Evolutionary conservation across 768 basidiomycete species (phyloP).

Genomic region (Tricholoma terreum): DNA sequence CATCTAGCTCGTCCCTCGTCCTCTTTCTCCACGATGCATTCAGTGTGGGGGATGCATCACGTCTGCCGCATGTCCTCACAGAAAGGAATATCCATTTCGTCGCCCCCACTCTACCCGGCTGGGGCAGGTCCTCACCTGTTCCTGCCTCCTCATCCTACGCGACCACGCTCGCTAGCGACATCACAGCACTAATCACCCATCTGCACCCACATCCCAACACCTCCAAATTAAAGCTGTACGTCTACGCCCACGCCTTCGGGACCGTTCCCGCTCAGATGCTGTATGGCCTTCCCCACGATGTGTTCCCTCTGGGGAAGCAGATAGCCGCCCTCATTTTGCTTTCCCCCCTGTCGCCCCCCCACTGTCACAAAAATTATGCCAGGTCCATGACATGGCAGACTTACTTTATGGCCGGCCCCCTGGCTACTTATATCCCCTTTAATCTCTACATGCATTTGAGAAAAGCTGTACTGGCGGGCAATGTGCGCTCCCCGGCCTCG

Average conservation of each 20-base stretch:
- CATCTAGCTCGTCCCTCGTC: constrained; percentile 44
- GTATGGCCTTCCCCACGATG: constrained; percentile 47
- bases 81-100: constrained; percentile 44
- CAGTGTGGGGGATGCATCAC: constrained; percentile 42
- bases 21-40: constrained; percentile 59
- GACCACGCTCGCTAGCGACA: constrained; percentile 40
- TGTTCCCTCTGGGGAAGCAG: constrained; percentile 47
- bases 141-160: constrained; percentile 33
- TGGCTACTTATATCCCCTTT: constrained; percentile 40
- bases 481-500: constrained; percentile 35
- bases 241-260: constrained; percentile 54
- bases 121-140: constrained; percentile 51
- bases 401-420: constrained; percentile 47
- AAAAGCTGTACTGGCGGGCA: constrained; percentile 26
- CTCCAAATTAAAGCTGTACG: constrained; percentile 41
- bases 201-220: constrained; percentile 50
- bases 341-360: constrained; percentile 45
- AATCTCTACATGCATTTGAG: constrained; percentile 32
- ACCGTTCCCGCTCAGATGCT: constrained; percentile 54
- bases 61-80: constrained; percentile 30
- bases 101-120: constrained; percentile 55
- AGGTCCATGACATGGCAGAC: constrained; percentile 43
- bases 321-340: constrained; percentile 48
- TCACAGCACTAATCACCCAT: constrained; percentile 45
- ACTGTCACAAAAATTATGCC: constrained; percentile 43